A percentile compares a stretch with the other conserved stretches of the same genome.
phyloP scores from a whole-genome alignment of 768 basidiomycete species.

The Termitomyces titanicus region DNA sequence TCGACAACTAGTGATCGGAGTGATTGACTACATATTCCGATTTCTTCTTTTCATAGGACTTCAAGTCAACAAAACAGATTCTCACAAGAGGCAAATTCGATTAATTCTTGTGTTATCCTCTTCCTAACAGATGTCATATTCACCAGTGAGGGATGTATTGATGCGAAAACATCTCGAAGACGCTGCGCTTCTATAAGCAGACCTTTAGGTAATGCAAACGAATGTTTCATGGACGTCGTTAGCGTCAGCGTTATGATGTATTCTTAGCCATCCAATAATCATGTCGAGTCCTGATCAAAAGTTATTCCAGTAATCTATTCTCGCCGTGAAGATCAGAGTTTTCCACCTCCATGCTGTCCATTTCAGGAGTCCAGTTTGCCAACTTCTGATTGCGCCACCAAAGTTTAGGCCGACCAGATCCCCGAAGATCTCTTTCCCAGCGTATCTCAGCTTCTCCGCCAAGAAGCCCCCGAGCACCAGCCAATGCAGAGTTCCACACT shows the following conservation, averaged over 20 bases:
- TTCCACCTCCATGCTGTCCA: constrained; percentile 10
- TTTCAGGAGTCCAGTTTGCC: constrained; percentile 30
- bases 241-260: background rate
- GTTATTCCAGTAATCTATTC: constrained; percentile 8
- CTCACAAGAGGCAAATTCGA: constrained; percentile 38
- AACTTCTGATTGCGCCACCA: constrained; percentile 40
- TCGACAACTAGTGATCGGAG: background rate
- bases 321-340: background rate
- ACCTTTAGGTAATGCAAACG: background rate
- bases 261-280: background rate
- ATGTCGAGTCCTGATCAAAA: constrained; percentile 3
- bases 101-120: background rate
- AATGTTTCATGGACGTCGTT: background rate
- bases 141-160: constrained; percentile 42
- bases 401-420: constrained; percentile 37
- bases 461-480: constrained; percentile 50
- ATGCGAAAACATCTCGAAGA: constrained; percentile 41
- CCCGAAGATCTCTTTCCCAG: constrained; percentile 49
- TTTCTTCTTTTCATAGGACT: constrained; percentile 38
- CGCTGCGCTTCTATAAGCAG: constrained; percentile 29
- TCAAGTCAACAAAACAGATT: constrained; percentile 51
- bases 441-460: constrained; percentile 59
- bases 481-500: constrained; percentile 69
- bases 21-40: background rate
- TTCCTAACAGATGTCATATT: constrained; percentile 1